Percentiles rank a stretch among this genome's conserved stretches.
These are phyloP conservation scores for Nothomitra cinnamomea DNA, from an alignment of 2,329 filamentous ascomycete genomes.

Conservation along the genomic window DNA sequence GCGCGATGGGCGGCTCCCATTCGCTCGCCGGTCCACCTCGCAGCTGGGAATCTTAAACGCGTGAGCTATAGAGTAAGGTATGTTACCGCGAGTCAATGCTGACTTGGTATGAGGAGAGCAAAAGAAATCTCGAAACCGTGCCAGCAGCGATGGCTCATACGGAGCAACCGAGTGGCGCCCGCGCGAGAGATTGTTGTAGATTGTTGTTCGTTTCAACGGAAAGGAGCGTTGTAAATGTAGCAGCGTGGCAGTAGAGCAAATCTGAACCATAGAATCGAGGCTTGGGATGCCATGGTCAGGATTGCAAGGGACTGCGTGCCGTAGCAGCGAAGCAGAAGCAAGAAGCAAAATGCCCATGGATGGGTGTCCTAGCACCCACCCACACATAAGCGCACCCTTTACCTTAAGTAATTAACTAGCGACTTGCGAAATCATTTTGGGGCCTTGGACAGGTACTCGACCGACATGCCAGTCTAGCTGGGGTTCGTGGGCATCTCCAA, in stretches of 20 bases:
- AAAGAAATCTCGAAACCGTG: not conserved
- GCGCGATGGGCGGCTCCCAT: slow-evolving; percentile 1
- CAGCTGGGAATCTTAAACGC: slow-evolving; percentile 4
- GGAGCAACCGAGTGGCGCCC: not conserved
- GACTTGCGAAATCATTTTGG: not conserved
- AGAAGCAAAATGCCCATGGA: not conserved
- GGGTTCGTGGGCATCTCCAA: not conserved
- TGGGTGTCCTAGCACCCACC: not conserved
- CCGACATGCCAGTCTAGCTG: slow-evolving; percentile 1
- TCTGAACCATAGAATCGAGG: not conserved
- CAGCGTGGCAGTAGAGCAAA: not conserved
- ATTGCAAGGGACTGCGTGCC: not conserved
- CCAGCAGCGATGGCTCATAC: too few relatives aligned
- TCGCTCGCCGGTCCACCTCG: not conserved
- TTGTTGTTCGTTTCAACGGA: slow-evolving; percentile 1
- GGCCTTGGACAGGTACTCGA: not conserved
- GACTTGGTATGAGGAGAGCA: slow-evolving; percentile 1
- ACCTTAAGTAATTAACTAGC: too few relatives aligned
- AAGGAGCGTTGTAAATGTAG: slow-evolving; percentile 1
- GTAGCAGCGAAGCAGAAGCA: not conserved
- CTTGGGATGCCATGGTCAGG: slow-evolving; percentile 1
- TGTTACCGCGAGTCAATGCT: slow-evolving; percentile 3
- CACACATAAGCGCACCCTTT: not conserved
- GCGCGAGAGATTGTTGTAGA: not conserved
- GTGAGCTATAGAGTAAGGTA: not conserved